These are phyloP conservation scores for Pittosporum tobira DNA, from an alignment of 129 eudicot species.

Conservation along the genomic window DNA sequence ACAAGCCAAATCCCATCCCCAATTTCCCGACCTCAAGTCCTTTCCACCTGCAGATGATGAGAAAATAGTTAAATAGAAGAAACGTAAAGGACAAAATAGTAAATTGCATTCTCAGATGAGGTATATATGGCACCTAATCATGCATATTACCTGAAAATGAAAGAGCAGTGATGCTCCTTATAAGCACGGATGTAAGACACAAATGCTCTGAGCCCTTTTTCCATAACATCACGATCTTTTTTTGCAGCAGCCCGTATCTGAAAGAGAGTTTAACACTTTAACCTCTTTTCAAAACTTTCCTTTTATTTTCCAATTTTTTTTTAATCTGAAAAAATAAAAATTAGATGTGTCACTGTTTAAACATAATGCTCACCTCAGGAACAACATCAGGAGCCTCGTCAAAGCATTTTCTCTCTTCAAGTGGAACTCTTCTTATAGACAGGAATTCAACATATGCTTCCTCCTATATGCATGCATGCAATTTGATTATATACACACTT, in stretches of 20 bases:
- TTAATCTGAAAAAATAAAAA: too few relatives aligned
- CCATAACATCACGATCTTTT: conserved; percentile 91
- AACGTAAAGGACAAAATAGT: neutral
- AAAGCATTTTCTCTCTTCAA: conserved; percentile 52
- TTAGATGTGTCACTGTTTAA: too few relatives aligned
- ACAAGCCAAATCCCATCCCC: conserved; percentile 86
- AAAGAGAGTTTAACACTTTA: conserved; percentile 6
- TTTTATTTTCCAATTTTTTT: too few relatives aligned
- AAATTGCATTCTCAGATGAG: neutral
- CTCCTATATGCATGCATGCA: conserved; percentile 37
- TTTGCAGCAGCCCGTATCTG: conserved; percentile 74
- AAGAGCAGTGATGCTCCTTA: conserved; percentile 87
- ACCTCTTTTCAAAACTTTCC: too few relatives aligned
- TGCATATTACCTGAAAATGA: conserved; percentile 56
- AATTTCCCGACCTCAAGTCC: conserved; percentile 80
- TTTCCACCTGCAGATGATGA: conserved; percentile 62
- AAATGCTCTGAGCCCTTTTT: conserved; percentile 83
- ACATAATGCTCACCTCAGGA: conserved; percentile 41
- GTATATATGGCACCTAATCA: neutral
- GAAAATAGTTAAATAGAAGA: neutral
- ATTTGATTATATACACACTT: neutral
- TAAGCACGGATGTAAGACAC: conserved; percentile 90
- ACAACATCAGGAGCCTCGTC: conserved; percentile 59
- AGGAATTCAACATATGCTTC: conserved; percentile 80
- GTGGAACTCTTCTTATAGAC: conserved; percentile 62